Evolutionary conservation across 1,284 basidiomycete species (phyloP).

Genomic region (Pyrrhoderma lamaoense): DNA sequence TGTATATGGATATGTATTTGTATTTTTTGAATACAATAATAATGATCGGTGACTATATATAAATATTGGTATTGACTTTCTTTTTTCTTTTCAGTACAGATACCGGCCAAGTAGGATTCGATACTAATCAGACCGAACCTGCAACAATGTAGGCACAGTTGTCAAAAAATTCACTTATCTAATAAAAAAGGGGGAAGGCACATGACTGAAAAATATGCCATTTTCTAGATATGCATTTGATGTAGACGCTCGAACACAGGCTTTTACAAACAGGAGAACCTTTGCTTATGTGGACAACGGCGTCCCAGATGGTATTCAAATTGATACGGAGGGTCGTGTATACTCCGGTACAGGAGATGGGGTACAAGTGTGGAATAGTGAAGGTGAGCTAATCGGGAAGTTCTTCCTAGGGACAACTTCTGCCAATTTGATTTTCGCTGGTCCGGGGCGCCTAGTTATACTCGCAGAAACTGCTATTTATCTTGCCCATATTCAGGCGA

Average conservation of each 20-base stretch:
- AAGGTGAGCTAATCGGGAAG: slow-evolving; percentile 65
- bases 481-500: slow-evolving; percentile 47
- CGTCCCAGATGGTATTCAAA: slow-evolving; percentile 52
- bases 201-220: background rate
- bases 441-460: slow-evolving; percentile 55
- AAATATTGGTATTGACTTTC: background rate
- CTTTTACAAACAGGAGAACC: slow-evolving; percentile 56
- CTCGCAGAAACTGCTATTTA: slow-evolving; percentile 62
- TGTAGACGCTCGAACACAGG: slow-evolving; percentile 50
- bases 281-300: slow-evolving; percentile 68
- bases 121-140: slow-evolving; percentile 54
- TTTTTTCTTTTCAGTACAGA: slow-evolving; percentile 39
- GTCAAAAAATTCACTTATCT: too few species aligned
- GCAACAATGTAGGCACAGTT: slow-evolving; percentile 52
- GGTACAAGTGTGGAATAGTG: slow-evolving; percentile 60
- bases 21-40: background rate
- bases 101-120: slow-evolving; percentile 39
- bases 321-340: slow-evolving; percentile 59
- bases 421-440: slow-evolving; percentile 66
- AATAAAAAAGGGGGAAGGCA: background rate
- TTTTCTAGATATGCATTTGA: slow-evolving; percentile 60
- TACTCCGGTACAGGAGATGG: slow-evolving; percentile 69
- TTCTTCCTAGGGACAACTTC: slow-evolving; percentile 55
- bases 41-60: too few species aligned
- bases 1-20: background rate